Base-by-base conservation (phyloP, 202 grass and related monocot species). In the Panicum virgatum region DNA sequence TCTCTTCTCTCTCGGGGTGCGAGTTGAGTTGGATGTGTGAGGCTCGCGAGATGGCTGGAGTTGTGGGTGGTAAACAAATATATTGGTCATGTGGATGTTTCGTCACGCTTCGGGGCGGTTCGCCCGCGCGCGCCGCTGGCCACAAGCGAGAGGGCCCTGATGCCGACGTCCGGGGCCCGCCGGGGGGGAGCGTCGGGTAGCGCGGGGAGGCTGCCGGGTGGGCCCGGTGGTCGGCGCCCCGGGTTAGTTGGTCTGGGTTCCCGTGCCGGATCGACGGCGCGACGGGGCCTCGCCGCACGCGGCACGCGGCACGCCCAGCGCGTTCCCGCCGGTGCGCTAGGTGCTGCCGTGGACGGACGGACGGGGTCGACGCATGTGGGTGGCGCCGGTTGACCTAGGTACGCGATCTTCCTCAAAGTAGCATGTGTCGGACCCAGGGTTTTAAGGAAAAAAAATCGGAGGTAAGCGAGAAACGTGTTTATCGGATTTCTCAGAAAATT, bases 21-120 rank as follows among this genome's bases (percentile, higher is more conserved):
- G 51, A 0, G 51, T 74, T 37, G 71, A 32, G 68, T 20, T 62
- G 38, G 25, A 18, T 47, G 66, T 46, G 66, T 2, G 23, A 5
- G 27, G 27, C 68, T 72, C 7, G 69, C 69, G 47, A 34, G 7
- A n/a, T n/a, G n/a, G n/a, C n/a, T 14, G 16, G 63, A 19, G 43
- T 27, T 36, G 43, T 44, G 10, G 42, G 42, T 45, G n/a, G n/a
- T n/a, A n/a, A n/a, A n/a, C n/a, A n/a, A n/a, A n/a, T n/a, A n/a
- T n/a, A n/a, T n/a, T n/a, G n/a, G n/a, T n/a, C n/a, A n/a, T n/a
- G n/a, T 42, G 66, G 83, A 85, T 71, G 82, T 70, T 84, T 84
- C 82, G 48, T 30, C 73, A 66, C 63, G 47, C 48, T 76, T 76
- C 48, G 45, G 75, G 75, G 26, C 45, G 67, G 6, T 79, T 72